Base-by-base conservation (phyloP, 139 green algal species). In the Monoraphidium neglectum region DNA sequence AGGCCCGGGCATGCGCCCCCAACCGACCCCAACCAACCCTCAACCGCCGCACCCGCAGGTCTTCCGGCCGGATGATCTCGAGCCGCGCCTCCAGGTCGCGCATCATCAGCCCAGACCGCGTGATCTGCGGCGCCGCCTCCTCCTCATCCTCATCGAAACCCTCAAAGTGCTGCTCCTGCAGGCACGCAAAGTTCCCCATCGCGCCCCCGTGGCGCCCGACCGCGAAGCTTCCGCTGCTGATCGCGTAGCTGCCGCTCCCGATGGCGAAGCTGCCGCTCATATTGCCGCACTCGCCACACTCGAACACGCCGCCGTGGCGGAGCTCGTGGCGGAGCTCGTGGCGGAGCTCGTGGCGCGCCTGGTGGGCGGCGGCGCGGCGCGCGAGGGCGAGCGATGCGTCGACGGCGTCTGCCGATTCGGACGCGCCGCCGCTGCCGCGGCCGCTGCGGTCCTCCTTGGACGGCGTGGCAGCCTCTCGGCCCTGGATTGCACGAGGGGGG, bases 31-130 rank as follows among this genome's bases (percentile, higher is more conserved):
- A 38, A 10, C n/a, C 61, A 16, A 26, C 3, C 57, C 16, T 5
- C 70, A 51, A 12, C 43, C 12, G 8, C 12, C 8, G 28, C 10
- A 84, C 79, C 57, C 72, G 60, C 28, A 94, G 59, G 33, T 94
- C 90, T 5, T 86, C 76, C 1, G 83, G 77, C 21, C 72, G 72
- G 33, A 94, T 92, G 35, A 94, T 57, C 71, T 93, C 89, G 84
- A 94, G 87, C 76, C 82, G 80, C 6, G 82, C 74, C 69, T 91
- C 80, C 35, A 91, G 71, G 13, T 83, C 78, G 15, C 35, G 36
- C 63, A 90, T 74, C 8, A 65, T 57, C 36, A 92, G 51, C 35
- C 67, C 72, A 1, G 74, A 64, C 12, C 54, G 46, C n/a, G n/a
- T n/a, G n/a, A n/a, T n/a, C n/a, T n/a, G n/a, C n/a, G n/a, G n/a